Conservation (phyloP, 2,329 filamentous ascomycete species). For the Scopulariopsis brevicaulis region DNA sequence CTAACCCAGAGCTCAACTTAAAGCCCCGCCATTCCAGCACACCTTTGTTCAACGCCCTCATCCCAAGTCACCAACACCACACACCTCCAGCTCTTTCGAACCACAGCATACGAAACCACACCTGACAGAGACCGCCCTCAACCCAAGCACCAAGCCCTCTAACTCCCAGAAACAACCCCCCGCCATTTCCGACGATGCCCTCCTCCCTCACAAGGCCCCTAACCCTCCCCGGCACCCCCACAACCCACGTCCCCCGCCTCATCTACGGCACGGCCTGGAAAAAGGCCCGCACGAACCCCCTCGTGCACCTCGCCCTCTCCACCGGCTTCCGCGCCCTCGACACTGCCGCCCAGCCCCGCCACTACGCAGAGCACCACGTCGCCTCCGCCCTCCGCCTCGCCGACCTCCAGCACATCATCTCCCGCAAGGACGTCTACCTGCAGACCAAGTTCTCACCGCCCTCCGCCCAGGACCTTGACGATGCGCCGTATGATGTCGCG, state of each 20-base stretch:
- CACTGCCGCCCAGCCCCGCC: constrained; percentile 66
- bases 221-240: constrained; percentile 11
- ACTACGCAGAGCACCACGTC: constrained; percentile 65
- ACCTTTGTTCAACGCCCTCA: neutral
- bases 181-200: neutral
- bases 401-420: constrained; percentile 28
- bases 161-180: neutral
- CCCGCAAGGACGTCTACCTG: constrained; percentile 48
- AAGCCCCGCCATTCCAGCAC: neutral
- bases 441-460: constrained; percentile 76
- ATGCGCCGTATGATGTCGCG: constrained; percentile 51
- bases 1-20: neutral
- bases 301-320: constrained; percentile 58
- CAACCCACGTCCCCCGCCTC: constrained; percentile 34
- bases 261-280: constrained; percentile 87
- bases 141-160: neutral
- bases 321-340: constrained; percentile 65
- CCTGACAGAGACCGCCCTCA: neutral
- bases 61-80: too few relatives aligned
- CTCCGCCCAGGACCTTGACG: constrained; percentile 45
- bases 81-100: neutral
- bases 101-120: neutral
- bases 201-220: constrained; percentile 21
- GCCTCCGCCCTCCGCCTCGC: constrained; percentile 54
- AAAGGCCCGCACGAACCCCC: constrained; percentile 50